Percentiles rank a stretch among this genome's conserved stretches.
These are phyloP conservation scores for Kazachstania taianensis DNA, from an alignment of 805 yeast species.

Conservation along the genomic window DNA sequence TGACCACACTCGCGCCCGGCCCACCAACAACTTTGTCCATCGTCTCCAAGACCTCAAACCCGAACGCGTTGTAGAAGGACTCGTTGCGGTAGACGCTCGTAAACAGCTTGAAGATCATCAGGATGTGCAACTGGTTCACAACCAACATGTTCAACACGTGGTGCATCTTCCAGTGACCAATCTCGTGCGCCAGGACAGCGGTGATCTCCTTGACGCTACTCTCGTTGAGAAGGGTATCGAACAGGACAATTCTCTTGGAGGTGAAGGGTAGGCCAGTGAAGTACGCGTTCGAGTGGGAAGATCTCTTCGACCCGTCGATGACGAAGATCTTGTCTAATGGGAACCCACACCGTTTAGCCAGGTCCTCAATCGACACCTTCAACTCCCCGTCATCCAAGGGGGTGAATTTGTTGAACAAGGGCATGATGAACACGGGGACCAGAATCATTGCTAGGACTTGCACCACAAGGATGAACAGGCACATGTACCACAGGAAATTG, in stretches of 20 bases:
- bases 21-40: constrained; percentile 2
- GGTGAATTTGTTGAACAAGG: constrained; percentile 82
- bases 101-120: constrained; percentile 60
- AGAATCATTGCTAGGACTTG: constrained; percentile 69
- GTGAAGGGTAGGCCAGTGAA: constrained; percentile 95
- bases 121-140: constrained; percentile 53
- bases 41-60: constrained; percentile 37
- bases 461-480: constrained; percentile 58
- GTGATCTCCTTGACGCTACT: constrained; percentile 71
- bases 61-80: constrained; percentile 70
- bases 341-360: constrained; percentile 68
- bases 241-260: constrained; percentile 80
- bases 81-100: constrained; percentile 70
- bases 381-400: constrained; percentile 88
- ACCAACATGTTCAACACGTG: constrained; percentile 74
- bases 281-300: constrained; percentile 94
- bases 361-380: constrained; percentile 65
- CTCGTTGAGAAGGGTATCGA: constrained; percentile 79
- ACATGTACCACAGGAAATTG: constrained; percentile 68
- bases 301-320: constrained; percentile 94
- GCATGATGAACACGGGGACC: constrained; percentile 80
- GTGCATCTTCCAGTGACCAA: constrained; percentile 93
- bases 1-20: constrained; percentile 11
- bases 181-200: constrained; percentile 96
- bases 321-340: constrained; percentile 82